These are phyloP conservation scores for Usnea hakonensis DNA, from an alignment of 495 filamentous ascomycete genomes.

Conservation along the genomic window DNA sequence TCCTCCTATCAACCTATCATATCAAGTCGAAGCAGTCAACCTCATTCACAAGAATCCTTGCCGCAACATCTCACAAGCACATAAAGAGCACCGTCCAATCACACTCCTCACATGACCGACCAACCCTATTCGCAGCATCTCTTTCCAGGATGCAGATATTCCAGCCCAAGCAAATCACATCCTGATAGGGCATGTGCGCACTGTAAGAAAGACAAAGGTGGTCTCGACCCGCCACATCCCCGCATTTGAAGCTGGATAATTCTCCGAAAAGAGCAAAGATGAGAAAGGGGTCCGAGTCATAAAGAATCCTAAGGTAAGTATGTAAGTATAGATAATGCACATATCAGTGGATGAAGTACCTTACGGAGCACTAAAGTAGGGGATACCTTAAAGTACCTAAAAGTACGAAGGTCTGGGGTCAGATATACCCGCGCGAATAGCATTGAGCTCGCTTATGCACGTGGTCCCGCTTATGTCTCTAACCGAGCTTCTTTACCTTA, in stretches of 20 bases:
- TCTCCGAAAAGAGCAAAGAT: neutral
- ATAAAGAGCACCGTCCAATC: no score
- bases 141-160: no score
- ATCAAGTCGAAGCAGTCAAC: neutral
- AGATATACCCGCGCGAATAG: neutral
- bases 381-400: neutral
- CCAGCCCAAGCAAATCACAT: no score
- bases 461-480: no score
- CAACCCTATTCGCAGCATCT: no score
- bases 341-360: no score
- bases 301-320: neutral
- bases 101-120: no score
- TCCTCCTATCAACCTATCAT: neutral
- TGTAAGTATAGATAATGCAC: neutral
- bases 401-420: neutral
- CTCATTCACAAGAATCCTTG: no score
- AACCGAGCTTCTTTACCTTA: no score
- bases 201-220: neutral
- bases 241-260: constrained; percentile 1
- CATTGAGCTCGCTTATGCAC: neutral
- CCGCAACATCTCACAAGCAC: no score
- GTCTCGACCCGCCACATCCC: neutral
- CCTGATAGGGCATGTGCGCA: no score
- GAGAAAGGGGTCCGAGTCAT: neutral
- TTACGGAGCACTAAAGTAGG: neutral